Conservation (phyloP, 345 rosid species). For the Odontarrhena argentea region DNA sequence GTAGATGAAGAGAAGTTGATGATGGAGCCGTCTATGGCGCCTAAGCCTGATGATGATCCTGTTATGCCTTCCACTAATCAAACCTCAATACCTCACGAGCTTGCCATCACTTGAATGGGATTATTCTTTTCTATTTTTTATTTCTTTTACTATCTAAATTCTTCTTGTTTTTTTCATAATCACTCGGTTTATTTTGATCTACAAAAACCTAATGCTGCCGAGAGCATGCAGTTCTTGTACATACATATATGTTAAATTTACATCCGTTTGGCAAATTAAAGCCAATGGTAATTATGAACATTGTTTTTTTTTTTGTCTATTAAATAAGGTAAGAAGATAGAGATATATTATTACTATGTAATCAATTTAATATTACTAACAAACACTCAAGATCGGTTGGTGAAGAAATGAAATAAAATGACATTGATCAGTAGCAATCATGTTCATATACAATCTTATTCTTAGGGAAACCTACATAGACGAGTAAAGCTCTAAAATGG, state of each 20-base stretch:
- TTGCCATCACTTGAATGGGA: neutral
- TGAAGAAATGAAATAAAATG: slow-evolving; percentile 10
- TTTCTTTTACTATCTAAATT: neutral
- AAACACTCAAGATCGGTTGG: slow-evolving; percentile 17
- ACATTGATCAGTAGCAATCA: too few species aligned
- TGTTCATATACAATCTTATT: too few species aligned
- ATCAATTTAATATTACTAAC: neutral
- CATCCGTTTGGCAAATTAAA: neutral
- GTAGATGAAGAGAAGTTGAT: slow-evolving; percentile 30
- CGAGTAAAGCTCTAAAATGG: neutral
- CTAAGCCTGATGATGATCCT: slow-evolving; percentile 20
- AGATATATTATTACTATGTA: neutral
- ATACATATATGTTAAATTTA: slow-evolving; percentile 19
- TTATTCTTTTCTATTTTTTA: neutral
- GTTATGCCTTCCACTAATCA: slow-evolving; percentile 13
- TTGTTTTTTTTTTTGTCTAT: too few species aligned
- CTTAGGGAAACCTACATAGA: neutral
- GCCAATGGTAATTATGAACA: neutral
- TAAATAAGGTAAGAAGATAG: neutral
- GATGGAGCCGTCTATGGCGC: slow-evolving; percentile 36
- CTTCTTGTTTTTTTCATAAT: slow-evolving; percentile 20
- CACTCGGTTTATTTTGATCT: neutral
- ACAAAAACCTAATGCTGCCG: slow-evolving; percentile 24
- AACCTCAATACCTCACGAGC: slow-evolving; percentile 20
- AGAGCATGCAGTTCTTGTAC: slow-evolving; percentile 26